These are phyloP conservation scores for Nitzschia sp. DNA, from an alignment of 108 stramenopile genomes.

Conservation along the genomic window DNA sequence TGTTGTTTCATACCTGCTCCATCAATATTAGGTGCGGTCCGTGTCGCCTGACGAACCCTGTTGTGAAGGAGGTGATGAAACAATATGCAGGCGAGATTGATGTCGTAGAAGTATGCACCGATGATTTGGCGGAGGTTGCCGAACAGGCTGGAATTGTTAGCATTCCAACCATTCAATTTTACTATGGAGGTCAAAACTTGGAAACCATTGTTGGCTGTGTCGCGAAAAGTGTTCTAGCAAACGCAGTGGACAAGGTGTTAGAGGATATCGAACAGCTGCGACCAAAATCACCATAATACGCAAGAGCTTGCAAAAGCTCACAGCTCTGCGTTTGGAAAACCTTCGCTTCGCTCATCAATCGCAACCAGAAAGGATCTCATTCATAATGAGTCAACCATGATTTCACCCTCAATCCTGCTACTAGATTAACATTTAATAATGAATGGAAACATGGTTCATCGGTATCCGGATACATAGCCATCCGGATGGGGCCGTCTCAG, in stretches of 20 bases:
- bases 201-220: slow-evolving; percentile 88
- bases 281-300: neutral
- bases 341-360: too few relatives aligned
- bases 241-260: slow-evolving; percentile 72
- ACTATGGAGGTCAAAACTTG: slow-evolving; percentile 50
- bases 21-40: slow-evolving; percentile 57
- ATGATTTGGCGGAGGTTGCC: slow-evolving; percentile 81
- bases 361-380: too few relatives aligned
- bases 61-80: slow-evolving; percentile 78
- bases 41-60: slow-evolving; percentile 73
- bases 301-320: too few relatives aligned
- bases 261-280: slow-evolving; percentile 55
- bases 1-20: neutral
- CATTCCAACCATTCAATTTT: slow-evolving; percentile 88
- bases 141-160: slow-evolving; percentile 65
- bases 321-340: too few relatives aligned
- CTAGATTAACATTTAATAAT: too few relatives aligned
- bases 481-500: too few relatives aligned
- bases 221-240: slow-evolving; percentile 74
- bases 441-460: too few relatives aligned
- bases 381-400: too few relatives aligned
- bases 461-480: too few relatives aligned
- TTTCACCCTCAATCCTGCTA: too few relatives aligned
- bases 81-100: slow-evolving; percentile 61
- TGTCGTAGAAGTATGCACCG: slow-evolving; percentile 81